Evolutionary conservation across 768 basidiomycete genomes (phyloP).

Genomic region (Naganishia randhawae): DNA sequence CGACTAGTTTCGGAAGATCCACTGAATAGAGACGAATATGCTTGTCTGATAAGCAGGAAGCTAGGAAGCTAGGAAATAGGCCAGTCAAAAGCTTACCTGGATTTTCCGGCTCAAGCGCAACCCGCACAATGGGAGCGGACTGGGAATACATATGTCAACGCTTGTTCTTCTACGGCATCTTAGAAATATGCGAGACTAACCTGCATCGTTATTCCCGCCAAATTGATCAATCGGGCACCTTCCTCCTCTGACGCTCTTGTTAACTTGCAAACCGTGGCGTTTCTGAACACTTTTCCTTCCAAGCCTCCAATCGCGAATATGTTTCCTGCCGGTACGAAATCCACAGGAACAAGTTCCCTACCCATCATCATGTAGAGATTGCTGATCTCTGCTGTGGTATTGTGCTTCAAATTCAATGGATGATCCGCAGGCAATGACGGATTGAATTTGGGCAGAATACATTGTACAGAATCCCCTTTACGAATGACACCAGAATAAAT

Average conservation of each 20-base stretch:
- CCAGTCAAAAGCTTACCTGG: constrained; percentile 51
- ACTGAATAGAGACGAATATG: constrained; percentile 43
- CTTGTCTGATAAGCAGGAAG: background rate
- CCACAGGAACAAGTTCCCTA: constrained; percentile 77
- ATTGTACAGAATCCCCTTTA: constrained; percentile 63
- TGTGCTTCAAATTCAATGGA: constrained; percentile 64
- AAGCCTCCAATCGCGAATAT: constrained; percentile 88
- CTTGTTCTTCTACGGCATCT: background rate
- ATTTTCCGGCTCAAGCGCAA: constrained; percentile 79
- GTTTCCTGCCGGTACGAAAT: constrained; percentile 81
- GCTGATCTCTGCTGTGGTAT: constrained; percentile 62
- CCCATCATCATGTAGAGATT: constrained; percentile 98
- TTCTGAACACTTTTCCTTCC: constrained; percentile 83
- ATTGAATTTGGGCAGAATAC: constrained; percentile 83
- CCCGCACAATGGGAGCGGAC: constrained; percentile 83
- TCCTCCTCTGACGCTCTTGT: constrained; percentile 38
- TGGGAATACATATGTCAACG: constrained; percentile 51
- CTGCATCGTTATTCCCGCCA: constrained; percentile 45
- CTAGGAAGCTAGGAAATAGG: background rate
- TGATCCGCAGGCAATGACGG: constrained; percentile 58
- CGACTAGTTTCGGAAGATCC: constrained; percentile 83
- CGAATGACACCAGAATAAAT: constrained; percentile 84
- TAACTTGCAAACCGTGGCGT: constrained; percentile 74
- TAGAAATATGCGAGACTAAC: background rate
- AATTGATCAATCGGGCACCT: constrained; percentile 34